Evolutionary conservation across 2,329 filamentous ascomycete species (phyloP).

Genomic region (Bipolaris gigantea): DNA sequence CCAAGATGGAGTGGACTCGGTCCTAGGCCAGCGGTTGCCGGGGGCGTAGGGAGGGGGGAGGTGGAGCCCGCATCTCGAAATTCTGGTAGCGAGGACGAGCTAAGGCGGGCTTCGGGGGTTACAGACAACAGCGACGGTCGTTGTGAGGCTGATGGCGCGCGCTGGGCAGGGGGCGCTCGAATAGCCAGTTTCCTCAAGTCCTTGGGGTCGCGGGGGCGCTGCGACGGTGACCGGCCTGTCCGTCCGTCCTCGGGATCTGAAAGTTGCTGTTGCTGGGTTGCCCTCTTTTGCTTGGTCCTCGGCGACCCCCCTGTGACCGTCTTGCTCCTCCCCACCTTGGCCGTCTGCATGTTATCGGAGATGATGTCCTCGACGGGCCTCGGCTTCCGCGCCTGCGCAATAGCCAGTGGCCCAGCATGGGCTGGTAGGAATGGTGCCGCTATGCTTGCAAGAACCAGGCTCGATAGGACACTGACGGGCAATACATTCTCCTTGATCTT

Average conservation of each 20-base stretch:
- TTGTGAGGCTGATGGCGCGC: slow-evolving; percentile 37
- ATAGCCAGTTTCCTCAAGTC: slow-evolving; percentile 36
- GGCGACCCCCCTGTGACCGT: slow-evolving; percentile 60
- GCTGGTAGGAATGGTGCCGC: slow-evolving; percentile 74
- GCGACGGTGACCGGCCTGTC: slow-evolving; percentile 44
- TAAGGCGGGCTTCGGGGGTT: slow-evolving; percentile 64
- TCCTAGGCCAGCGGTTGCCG: slow-evolving; percentile 47
- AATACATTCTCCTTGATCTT: slow-evolving; percentile 81
- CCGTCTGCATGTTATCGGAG: slow-evolving; percentile 59
- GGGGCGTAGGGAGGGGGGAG: slow-evolving; percentile 42
- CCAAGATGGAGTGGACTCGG: slow-evolving; percentile 40
- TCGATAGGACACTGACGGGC: slow-evolving; percentile 78
- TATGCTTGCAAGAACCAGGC: slow-evolving; percentile 75
- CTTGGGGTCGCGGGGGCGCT: slow-evolving; percentile 29
- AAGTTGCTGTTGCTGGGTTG: slow-evolving; percentile 39
- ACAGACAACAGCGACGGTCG: slow-evolving; percentile 57
- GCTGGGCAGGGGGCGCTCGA: slow-evolving; percentile 23
- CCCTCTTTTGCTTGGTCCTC: slow-evolving; percentile 49
- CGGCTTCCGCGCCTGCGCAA: slow-evolving; percentile 79
- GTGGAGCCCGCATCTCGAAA: slow-evolving; percentile 56
- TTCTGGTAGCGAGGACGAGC: slow-evolving; percentile 69
- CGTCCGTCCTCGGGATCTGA: slow-evolving; percentile 43
- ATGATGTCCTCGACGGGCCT: slow-evolving; percentile 64
- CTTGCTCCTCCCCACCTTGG: slow-evolving; percentile 67
- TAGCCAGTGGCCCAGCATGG: slow-evolving; percentile 77